Evolutionary conservation across 164 flowering plant species (phyloP).

Genomic region (Stephania japonica): DNA sequence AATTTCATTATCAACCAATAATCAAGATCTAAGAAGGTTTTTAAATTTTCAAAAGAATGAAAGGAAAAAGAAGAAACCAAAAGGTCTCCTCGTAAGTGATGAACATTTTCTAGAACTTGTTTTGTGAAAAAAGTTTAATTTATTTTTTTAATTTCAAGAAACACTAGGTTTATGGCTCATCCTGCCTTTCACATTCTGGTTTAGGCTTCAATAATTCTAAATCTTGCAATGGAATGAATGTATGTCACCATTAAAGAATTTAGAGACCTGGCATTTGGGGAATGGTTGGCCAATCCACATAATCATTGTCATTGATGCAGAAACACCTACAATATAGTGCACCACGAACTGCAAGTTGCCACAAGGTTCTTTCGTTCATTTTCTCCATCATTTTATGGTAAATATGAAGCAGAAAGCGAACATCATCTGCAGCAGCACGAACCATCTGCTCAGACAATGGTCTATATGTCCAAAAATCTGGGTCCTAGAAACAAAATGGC

Average conservation of each 20-base stretch:
- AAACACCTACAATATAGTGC: conserved; percentile 87
- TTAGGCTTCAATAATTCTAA: neutral
- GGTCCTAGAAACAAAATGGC: conserved; percentile 53
- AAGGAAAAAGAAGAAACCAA: too few species aligned
- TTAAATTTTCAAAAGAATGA: too few species aligned
- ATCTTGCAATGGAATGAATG: neutral
- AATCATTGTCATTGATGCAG: conserved; percentile 60
- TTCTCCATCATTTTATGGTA: conserved; percentile 84
- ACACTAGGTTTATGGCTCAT: neutral
- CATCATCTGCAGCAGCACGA: conserved; percentile 96
- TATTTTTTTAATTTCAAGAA: neutral
- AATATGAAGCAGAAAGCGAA: conserved; percentile 81
- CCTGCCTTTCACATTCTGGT: neutral
- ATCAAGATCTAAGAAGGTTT: too few species aligned
- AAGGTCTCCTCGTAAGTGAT: too few species aligned
- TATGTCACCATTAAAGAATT: conserved; percentile 1
- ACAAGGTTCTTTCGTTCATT: conserved; percentile 55
- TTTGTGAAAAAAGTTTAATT: neutral
- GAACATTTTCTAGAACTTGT: neutral
- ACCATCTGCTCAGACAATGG: conserved; percentile 85
- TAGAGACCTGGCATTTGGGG: conserved; percentile 74
- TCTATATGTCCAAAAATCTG: conserved; percentile 79
- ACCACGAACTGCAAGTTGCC: conserved; percentile 80
- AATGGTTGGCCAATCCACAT: conserved; percentile 77
- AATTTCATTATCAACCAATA: too few species aligned